Evolutionary conservation across 306 rosid species (phyloP).

Genomic region (Quillaja saponaria): DNA sequence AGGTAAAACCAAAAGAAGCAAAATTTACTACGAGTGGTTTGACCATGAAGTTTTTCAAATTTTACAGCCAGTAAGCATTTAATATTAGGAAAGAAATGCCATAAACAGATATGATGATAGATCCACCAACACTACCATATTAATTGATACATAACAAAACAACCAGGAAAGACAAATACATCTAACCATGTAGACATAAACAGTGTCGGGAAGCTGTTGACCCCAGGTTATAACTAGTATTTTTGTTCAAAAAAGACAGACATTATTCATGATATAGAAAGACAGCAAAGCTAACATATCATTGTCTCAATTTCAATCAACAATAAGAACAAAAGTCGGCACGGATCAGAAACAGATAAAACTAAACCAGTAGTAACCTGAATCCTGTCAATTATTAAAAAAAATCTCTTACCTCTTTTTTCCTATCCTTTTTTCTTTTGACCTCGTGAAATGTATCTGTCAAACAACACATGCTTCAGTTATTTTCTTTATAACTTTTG

Average conservation of each 20-base stretch:
- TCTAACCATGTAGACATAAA: too few species aligned
- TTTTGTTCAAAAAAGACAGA: not conserved
- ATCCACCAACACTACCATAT: too few species aligned
- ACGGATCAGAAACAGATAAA: slow-evolving; percentile 14
- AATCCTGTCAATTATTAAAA: slow-evolving; percentile 26
- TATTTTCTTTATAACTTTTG: slow-evolving; percentile 17
- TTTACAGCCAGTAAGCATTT: too few species aligned
- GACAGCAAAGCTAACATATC: not conserved
- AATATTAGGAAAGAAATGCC: too few species aligned
- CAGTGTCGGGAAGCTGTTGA: not conserved
- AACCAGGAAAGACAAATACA: not conserved
- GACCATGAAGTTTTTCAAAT: too few species aligned
- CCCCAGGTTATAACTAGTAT: not conserved
- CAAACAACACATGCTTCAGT: slow-evolving; percentile 26
- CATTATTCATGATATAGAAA: not conserved
- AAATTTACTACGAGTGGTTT: too few species aligned
- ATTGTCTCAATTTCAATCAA: slow-evolving; percentile 19
- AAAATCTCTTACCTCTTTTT: slow-evolving; percentile 69
- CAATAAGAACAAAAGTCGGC: slow-evolving; percentile 21
- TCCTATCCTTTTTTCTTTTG: slow-evolving; percentile 80
- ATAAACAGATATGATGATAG: too few species aligned
- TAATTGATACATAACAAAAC: not conserved
- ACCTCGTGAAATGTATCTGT: slow-evolving; percentile 94
- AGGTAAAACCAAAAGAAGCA: too few species aligned
- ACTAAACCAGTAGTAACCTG: slow-evolving; percentile 6